phyloP scores from a whole-genome alignment of 2,329 filamentous ascomycete species.

The Alternaria dauci region DNA sequence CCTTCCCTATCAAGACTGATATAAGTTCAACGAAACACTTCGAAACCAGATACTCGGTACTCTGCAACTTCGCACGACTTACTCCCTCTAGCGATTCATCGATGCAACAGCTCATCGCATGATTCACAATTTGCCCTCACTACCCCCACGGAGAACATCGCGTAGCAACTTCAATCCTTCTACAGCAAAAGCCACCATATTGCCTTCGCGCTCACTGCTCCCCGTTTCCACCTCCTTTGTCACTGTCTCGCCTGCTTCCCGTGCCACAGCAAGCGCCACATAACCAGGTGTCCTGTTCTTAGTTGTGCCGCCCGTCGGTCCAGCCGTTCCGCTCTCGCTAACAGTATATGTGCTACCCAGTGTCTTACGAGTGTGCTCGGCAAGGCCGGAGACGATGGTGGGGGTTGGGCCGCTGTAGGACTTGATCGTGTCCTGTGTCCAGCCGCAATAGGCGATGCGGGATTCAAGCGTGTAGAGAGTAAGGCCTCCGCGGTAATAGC shows the following conservation, averaged over 20 bases:
- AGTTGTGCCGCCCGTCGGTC: slow-evolving; percentile 65
- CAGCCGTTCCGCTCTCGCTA: slow-evolving; percentile 70
- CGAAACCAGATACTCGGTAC: background rate
- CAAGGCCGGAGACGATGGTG: slow-evolving; percentile 64
- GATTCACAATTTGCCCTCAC: slow-evolving; percentile 48
- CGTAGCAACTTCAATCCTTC: slow-evolving; percentile 65
- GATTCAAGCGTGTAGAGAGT: slow-evolving; percentile 69
- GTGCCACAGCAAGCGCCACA: slow-evolving; percentile 68
- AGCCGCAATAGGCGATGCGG: slow-evolving; percentile 66
- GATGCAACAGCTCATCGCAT: background rate
- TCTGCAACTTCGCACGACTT: background rate
- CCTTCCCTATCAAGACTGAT: background rate
- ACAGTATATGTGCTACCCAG: slow-evolving; percentile 66
- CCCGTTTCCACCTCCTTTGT: slow-evolving; percentile 66
- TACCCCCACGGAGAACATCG: slow-evolving; percentile 61
- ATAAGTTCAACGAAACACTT: background rate
- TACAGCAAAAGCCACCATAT: slow-evolving; percentile 70
- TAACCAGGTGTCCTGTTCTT: slow-evolving; percentile 68
- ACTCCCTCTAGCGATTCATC: background rate
- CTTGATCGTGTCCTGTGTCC: slow-evolving; percentile 63
- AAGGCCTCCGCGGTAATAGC: slow-evolving; percentile 68
- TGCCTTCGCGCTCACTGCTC: slow-evolving; percentile 63
- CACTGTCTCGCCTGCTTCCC: slow-evolving; percentile 60
- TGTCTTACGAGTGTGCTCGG: slow-evolving; percentile 64
- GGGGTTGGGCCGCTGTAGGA: slow-evolving; percentile 68